Percentiles rank a stretch among this genome's conserved stretches.
Evolutionary conservation across 768 basidiomycete species (phyloP).

Genomic region (Lactarius vividus): DNA sequence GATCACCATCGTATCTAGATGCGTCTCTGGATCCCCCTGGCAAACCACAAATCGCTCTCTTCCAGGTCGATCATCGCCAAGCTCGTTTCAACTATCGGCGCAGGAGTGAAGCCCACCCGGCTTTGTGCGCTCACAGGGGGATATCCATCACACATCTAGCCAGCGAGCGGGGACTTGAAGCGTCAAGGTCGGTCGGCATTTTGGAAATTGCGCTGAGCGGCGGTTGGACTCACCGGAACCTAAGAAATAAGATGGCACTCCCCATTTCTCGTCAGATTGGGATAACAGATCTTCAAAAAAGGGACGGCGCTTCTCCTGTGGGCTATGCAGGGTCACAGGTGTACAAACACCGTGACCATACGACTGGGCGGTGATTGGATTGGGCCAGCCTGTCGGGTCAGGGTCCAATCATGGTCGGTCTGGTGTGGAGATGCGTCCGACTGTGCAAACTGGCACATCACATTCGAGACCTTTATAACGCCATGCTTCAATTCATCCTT

Average conservation of each 20-base stretch:
- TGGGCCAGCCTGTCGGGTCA: neutral
- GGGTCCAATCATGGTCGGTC: neutral
- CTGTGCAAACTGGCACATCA: neutral
- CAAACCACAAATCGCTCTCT: neutral
- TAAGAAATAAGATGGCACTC: neutral
- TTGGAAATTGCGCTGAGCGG: conserved; percentile 7
- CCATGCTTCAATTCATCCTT: conserved; percentile 25
- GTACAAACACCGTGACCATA: neutral
- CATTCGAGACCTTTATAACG: conserved; percentile 9
- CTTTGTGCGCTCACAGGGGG: neutral
- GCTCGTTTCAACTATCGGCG: neutral
- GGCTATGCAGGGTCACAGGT: conserved; percentile 2
- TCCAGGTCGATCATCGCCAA: neutral
- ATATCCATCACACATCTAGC: neutral
- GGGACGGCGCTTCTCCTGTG: conserved; percentile 2
- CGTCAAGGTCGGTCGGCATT: conserved; percentile 3
- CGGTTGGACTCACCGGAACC: neutral
- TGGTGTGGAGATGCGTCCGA: neutral
- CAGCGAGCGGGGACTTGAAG: no score
- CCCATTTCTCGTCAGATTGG: neutral
- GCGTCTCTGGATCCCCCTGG: no score
- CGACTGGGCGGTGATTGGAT: conserved; percentile 15
- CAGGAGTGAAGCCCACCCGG: neutral
- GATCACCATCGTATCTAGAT: neutral
- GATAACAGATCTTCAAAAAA: conserved; percentile 1